Conservation (phyloP, 306 rosid genomes). For the Sicyos baderoa region DNA sequence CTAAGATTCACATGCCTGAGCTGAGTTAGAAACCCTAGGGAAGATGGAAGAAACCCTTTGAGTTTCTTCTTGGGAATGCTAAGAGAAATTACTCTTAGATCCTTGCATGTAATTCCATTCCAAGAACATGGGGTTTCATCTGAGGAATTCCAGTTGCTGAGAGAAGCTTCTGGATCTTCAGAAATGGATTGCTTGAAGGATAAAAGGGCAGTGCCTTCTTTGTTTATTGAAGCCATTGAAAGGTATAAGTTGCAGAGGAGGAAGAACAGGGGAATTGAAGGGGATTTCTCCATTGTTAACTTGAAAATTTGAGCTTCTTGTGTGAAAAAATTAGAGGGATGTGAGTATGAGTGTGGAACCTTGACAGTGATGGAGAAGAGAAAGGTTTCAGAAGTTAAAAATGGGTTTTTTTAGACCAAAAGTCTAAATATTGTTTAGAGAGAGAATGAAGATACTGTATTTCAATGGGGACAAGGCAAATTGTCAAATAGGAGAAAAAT, state of each 20-base stretch:
- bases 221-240: slow-evolving; percentile 42
- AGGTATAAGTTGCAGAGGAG: slow-evolving; percentile 38
- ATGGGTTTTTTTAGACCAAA: background rate
- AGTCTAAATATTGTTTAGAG: background rate
- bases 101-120: slow-evolving; percentile 88
- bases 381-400: background rate
- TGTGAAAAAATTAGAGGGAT: background rate
- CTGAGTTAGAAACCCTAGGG: slow-evolving; percentile 58
- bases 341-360: slow-evolving; percentile 16
- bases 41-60: slow-evolving; percentile 63
- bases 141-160: slow-evolving; percentile 79
- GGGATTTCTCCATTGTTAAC: slow-evolving; percentile 34
- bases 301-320: slow-evolving; percentile 21
- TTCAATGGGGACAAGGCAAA: slow-evolving; percentile 6
- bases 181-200: slow-evolving; percentile 50
- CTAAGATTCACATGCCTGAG: slow-evolving; percentile 87
- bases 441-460: slow-evolving; percentile 24
- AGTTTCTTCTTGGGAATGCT: slow-evolving; percentile 81
- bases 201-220: slow-evolving; percentile 61
- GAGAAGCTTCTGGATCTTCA: slow-evolving; percentile 57
- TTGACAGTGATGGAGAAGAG: slow-evolving; percentile 26
- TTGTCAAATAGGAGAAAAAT: background rate
- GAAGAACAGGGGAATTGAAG: slow-evolving; percentile 26
- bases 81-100: slow-evolving; percentile 59
- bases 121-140: slow-evolving; percentile 75